Evolutionary conservation across 805 yeast species (phyloP), one percentile per base, ranked within the genome.

Genomic region (Wickerhamomyces sydowiorum): DNA sequence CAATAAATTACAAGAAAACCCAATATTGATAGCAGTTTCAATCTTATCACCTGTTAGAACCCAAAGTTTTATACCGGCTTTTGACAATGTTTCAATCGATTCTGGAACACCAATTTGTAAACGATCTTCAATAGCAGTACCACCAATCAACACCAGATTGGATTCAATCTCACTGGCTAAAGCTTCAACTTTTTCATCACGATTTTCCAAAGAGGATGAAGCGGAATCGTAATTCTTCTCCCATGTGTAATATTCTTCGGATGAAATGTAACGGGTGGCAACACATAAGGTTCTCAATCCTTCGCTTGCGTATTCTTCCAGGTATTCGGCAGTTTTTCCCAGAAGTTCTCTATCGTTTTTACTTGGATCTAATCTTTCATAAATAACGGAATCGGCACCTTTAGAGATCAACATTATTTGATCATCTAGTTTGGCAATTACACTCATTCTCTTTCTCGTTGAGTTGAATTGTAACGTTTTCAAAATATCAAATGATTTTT

Each of bases 51-150:
- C 91, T 6, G 91, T 84, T 39, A 85, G 66, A 32, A 85, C 93
- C 95, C 95, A 85, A 38, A 85, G 63, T 60, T 85, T 85, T 44
- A 85, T 80, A 56, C 95, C 93, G 7, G 93, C 91, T 47, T 76
- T 69, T 8, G 76, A 84, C 43, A 85, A 65, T 7, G 76, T 58
- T n/a, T 80, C 76, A 54, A 85, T 85, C 12, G 91, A 75, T 51
- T 83, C 91, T 3, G 91, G 91, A 40, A 85, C 95, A 64, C 93
- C 93, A 51, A 80, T 86, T 62, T 85, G 95, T 43, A 85, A 65
- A 56, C 89, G 72, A 67, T 85, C 95, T 60, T 85, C 95, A 59
- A 85, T 85, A n/a, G 93, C 93, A 37, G 93, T 85, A 49, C 91
- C 93, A 54, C 95, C 95, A 24, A 82, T 61, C 40, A 85, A 64